Evolutionary conservation across 345 rosid species (phyloP).

Genomic region (Citrus reticulata): DNA sequence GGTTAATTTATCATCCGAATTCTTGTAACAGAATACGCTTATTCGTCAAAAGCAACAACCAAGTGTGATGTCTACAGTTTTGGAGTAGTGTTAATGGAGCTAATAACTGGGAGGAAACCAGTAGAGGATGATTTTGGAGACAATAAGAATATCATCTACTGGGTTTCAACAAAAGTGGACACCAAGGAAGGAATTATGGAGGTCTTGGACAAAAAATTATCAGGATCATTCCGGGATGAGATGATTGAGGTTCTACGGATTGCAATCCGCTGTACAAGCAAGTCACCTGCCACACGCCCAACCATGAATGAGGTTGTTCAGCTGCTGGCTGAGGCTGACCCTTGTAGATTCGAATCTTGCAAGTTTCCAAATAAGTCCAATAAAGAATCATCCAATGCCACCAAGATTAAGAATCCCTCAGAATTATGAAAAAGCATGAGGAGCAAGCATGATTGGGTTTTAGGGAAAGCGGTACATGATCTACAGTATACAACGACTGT

Average conservation of each 20-base stretch:
- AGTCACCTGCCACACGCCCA: constrained; percentile 62
- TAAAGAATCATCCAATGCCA: constrained; percentile 36
- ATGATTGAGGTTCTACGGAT: constrained; percentile 69
- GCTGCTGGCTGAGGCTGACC: constrained; percentile 63
- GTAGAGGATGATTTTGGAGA: constrained; percentile 76
- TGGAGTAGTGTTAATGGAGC: constrained; percentile 88
- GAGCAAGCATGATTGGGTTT: constrained; percentile 7
- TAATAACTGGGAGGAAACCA: constrained; percentile 80
- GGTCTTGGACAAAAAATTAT: constrained; percentile 59
- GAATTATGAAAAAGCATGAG: constrained; percentile 21
- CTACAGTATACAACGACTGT: constrained; percentile 2
- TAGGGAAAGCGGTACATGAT: constrained; percentile 12
- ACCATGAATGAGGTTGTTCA: constrained; percentile 89
- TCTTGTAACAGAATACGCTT: constrained; percentile 70
- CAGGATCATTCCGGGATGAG: constrained; percentile 61
- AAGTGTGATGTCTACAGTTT: constrained; percentile 94
- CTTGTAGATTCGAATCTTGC: constrained; percentile 43
- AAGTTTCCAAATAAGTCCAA: constrained; percentile 46
- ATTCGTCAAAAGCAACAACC: constrained; percentile 76
- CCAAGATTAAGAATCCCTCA: constrained; percentile 33
- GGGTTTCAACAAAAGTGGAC: constrained; percentile 73
- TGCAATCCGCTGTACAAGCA: constrained; percentile 73
- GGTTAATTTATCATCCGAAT: constrained; percentile 1
- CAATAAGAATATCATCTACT: constrained; percentile 72
- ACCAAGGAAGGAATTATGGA: constrained; percentile 71